Conservation (phyloP, 805 yeast genomes). For the Candida ovalis region DNA sequence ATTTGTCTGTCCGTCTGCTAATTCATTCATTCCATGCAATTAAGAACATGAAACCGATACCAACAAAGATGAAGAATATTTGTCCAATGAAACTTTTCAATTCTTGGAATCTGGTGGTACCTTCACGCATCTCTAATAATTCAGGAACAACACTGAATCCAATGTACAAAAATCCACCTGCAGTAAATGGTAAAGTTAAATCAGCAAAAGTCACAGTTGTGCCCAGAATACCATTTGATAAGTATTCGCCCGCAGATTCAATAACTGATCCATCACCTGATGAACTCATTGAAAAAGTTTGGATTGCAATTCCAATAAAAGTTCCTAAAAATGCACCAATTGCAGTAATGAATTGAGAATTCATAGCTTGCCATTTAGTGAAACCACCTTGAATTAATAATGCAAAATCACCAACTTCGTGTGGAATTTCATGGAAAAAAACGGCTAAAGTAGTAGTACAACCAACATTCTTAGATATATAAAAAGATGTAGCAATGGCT, state of each 20-base stretch:
- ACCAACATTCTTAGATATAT: conserved; percentile 55
- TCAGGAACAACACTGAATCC: conserved; percentile 79
- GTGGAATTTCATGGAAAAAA: conserved; percentile 76
- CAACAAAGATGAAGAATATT: conserved; percentile 45
- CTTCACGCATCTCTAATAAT: conserved; percentile 42
- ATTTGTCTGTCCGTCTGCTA: too few species aligned
- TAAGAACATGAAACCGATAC: conserved; percentile 54
- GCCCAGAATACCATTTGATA: conserved; percentile 33
- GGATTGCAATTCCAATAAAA: conserved; percentile 56
- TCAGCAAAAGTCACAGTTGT: conserved; percentile 50
- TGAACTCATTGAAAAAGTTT: conserved; percentile 26
- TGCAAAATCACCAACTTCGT: conserved; percentile 79
- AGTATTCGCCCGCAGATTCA: background rate
- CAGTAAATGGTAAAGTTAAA: conserved; percentile 63
- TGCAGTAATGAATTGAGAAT: conserved; percentile 64
- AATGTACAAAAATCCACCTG: conserved; percentile 73
- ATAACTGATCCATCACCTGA: conserved; percentile 3
- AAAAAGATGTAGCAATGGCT: conserved; percentile 69
- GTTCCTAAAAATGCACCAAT: conserved; percentile 66
- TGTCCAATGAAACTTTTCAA: conserved; percentile 41
- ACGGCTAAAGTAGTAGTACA: conserved; percentile 68
- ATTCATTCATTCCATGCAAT: conserved; percentile 44
- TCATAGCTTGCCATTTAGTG: conserved; percentile 61
- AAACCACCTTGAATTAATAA: conserved; percentile 66
- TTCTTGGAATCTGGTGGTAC: conserved; percentile 37